Base-by-base conservation (phyloP, 2,329 filamentous ascomycete species). In the Alternaria hordeiaustralica region DNA sequence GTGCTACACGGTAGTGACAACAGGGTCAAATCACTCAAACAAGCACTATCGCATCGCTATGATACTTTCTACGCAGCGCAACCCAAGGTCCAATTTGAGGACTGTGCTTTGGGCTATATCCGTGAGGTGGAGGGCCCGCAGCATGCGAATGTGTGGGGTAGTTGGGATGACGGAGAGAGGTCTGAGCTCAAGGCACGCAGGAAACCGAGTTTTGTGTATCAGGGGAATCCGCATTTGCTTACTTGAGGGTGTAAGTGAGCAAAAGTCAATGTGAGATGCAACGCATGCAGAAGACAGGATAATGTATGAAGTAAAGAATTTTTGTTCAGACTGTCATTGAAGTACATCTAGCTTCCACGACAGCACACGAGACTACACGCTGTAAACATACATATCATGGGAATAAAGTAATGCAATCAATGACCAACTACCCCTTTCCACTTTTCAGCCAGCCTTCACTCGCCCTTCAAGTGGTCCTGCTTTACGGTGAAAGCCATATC, bases 381-480 rank as follows among this genome's bases (percentile, higher is more conserved):
- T 59, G 63, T 74, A 77, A 71, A 75, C 66, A 69, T 74, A 76
- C 73, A 73, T 68, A 41, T 41, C 36, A 62, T 51, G 61, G 65
- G 63, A 64, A 69, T 66, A 66, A 63, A 67, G 56, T 56, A 70
- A 63, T 66, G 65, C 64, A 64, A 69, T 45, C 62, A 70, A 44
- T 28, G 30, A 45, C 25, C 41, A 51, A n/a, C 43, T 45, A 30
- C 1, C 28, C 44, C 33, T 59, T 20, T 51, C n/a, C 20, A 50
- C 46, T 23, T 26, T 18, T 23, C 21, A 60, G 6, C 12, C 23
- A 30, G 15, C 18, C 5, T 49, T 36, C 85, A 89, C 82, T 89
- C 87, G 68, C 88, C 87, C 84, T 90, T 90, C 61, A 90, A 81
- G 79, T 87, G 89, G 67, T 89, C 87, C 82, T 90, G 88, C 81